These are phyloP conservation scores for Simmondsia chinensis DNA, from an alignment of 148 eudicot species.

Conservation along the genomic window DNA sequence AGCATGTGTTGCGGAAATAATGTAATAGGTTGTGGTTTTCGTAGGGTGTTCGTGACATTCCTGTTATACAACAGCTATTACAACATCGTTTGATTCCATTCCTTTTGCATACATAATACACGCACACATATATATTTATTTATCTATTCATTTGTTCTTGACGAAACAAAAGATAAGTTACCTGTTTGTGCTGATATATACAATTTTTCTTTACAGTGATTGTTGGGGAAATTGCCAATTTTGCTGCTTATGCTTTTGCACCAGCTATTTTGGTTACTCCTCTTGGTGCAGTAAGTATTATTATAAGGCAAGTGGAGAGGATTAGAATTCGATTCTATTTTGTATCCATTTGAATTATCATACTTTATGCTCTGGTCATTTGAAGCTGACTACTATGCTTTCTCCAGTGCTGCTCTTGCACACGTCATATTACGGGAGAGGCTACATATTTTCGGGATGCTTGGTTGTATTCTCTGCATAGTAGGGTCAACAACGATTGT, in stretches of 20 bases:
- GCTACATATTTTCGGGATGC: conserved; percentile 64
- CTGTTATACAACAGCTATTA: too few species aligned
- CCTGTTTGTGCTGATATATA: too few species aligned
- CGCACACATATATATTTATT: too few species aligned
- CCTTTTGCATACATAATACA: too few species aligned
- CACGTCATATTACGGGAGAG: conserved; percentile 60
- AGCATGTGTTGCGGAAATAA: too few species aligned
- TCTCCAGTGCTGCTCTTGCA: conserved; percentile 72
- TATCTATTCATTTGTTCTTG: too few species aligned
- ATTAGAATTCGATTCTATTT: background rate
- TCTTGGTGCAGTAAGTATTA: conserved; percentile 89
- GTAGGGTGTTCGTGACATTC: too few species aligned
- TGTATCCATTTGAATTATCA: background rate
- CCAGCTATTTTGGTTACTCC: conserved; percentile 88
- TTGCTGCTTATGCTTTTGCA: conserved; percentile 90
- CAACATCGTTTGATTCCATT: too few species aligned
- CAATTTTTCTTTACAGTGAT: conserved; percentile 55
- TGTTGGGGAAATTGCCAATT: conserved; percentile 81
- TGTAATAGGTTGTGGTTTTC: too few species aligned
- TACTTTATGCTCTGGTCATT: conserved; percentile 7
- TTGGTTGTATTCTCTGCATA: conserved; percentile 76
- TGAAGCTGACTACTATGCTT: conserved; percentile 6
- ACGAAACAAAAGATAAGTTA: too few species aligned
- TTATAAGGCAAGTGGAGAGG: conserved; percentile 54
- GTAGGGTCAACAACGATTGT: conserved; percentile 83